A percentile compares a stretch with the other conserved stretches of the same genome.
phyloP scores from a whole-genome alignment of 257 asterid genomes.

The Echites panduratus region DNA sequence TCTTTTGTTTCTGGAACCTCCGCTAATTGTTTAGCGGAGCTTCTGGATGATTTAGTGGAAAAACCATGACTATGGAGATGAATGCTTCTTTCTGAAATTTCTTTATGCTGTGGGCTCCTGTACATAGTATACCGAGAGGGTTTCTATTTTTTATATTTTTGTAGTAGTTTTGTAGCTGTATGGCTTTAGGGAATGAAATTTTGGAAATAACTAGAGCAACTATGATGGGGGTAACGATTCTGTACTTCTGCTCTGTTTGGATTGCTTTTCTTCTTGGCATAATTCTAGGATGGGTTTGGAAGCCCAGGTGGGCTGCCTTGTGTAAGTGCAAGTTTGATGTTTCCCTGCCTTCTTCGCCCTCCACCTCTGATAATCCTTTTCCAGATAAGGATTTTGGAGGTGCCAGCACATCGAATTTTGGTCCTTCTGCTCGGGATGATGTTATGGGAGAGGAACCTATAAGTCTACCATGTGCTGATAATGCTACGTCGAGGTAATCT shows the following conservation, averaged over 20 bases:
- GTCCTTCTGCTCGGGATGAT: conserved; percentile 19
- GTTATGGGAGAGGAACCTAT: conserved; percentile 25
- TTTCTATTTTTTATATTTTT: not conserved
- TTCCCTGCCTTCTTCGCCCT: conserved; percentile 61
- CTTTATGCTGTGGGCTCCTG: not conserved
- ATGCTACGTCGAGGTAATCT: conserved; percentile 33
- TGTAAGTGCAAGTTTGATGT: conserved; percentile 49
- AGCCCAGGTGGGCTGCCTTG: conserved; percentile 70
- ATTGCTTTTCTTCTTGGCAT: conserved; percentile 69
- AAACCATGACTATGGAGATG: not conserved
- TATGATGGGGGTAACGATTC: conserved; percentile 37
- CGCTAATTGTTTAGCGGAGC: not conserved
- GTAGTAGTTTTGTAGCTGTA: conserved; percentile 13
- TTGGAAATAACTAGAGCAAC: conserved; percentile 57
- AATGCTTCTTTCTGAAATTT: not conserved
- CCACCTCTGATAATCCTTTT: conserved; percentile 23
- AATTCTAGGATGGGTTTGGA: conserved; percentile 88
- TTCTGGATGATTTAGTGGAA: not conserved
- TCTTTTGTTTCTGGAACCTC: conserved; percentile 3
- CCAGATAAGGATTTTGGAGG: conserved; percentile 19
- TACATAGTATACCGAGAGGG: not conserved
- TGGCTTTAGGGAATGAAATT: conserved; percentile 46
- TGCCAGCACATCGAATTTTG: conserved; percentile 8
- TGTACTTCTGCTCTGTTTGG: conserved; percentile 70
- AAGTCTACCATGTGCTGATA: conserved; percentile 15